These are phyloP conservation scores for Phyllosticta citrichinensis DNA, from an alignment of 2,329 filamentous ascomycete species.

Conservation along the genomic window DNA sequence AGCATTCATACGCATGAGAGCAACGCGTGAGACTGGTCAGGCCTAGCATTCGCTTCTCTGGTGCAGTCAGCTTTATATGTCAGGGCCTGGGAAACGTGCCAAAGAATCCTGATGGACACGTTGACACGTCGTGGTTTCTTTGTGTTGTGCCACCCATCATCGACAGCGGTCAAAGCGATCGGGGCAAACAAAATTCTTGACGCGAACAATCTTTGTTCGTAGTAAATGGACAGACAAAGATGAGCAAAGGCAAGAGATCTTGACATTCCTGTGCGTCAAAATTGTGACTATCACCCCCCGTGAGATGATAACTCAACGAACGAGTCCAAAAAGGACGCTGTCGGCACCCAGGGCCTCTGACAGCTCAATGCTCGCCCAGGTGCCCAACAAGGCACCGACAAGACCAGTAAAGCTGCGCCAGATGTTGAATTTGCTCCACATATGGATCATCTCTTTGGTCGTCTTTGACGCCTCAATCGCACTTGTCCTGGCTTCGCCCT, in stretches of 20 bases:
- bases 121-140: not conserved
- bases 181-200: not conserved
- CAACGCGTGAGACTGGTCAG: not conserved
- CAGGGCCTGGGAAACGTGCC: not conserved
- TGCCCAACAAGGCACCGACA: not conserved
- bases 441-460: not conserved
- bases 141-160: not conserved
- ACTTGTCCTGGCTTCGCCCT: not conserved
- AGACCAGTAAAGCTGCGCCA: not conserved
- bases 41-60: not conserved
- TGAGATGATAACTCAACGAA: not conserved
- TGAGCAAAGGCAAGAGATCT: not conserved
- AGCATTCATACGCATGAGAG: not conserved
- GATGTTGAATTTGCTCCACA: conserved; percentile 1
- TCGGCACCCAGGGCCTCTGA: not conserved
- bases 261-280: not conserved
- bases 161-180: not conserved
- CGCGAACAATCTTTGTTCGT: not conserved
- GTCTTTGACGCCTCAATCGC: not conserved
- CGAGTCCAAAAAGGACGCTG: not conserved
- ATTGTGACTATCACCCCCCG: not conserved
- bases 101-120: not conserved
- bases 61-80: not conserved
- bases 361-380: not conserved
- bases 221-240: not conserved